Evolutionary conservation across 1,284 basidiomycete species (phyloP), one percentile per base, ranked within the genome.

Genomic region (Cryptococcus jaspeensis): DNA sequence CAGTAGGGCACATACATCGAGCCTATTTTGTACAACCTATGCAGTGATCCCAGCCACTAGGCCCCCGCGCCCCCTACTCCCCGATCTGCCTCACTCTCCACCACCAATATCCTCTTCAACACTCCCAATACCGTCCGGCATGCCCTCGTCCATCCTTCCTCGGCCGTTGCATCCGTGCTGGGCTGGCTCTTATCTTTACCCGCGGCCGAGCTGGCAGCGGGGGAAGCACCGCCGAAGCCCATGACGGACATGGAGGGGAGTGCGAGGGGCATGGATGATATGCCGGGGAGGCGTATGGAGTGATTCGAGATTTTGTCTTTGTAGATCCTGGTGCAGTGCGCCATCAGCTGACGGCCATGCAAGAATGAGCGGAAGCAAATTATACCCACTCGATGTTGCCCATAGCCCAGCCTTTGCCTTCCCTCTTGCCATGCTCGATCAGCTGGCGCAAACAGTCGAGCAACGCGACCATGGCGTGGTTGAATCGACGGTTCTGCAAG

Each of bases 221-320:
- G 41, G 4, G 61, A 56, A 8, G 50, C 38, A 9, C 38, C 46
- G 4, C 73, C 74, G 5, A 78, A 65, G 6, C 74, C 74, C 66
- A 76, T 73, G 23, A 75, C 63, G 8, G 69, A 72, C 70, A 75
- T 75, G 48, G 66, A 67, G 15, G 70, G 65, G 0, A 74, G 60
- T 18, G 44, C 50, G 15, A 67, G 62, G 18, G 73, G 70, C 74
- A 92, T 88, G 61, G 88, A 92, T 69, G 94, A 91, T 11, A 96
- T 52, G 1, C 74, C 72, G 0, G 74, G 74, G 13, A 76, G 81
- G 73, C 94, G 92, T 62, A 99, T 91, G 1, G 91, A 93, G 20
- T 91, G 88, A 59, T 94, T 93, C 5, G 93, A 93, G 58, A 99
- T 99, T 78, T 89, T 91, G 77, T 99, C 96, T 78, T 90, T 96